A percentile compares a stretch with the other conserved stretches of the same genome.
phyloP scores from a whole-genome alignment of 108 stramenopile genomes.

The Discostella stelligeroides region DNA sequence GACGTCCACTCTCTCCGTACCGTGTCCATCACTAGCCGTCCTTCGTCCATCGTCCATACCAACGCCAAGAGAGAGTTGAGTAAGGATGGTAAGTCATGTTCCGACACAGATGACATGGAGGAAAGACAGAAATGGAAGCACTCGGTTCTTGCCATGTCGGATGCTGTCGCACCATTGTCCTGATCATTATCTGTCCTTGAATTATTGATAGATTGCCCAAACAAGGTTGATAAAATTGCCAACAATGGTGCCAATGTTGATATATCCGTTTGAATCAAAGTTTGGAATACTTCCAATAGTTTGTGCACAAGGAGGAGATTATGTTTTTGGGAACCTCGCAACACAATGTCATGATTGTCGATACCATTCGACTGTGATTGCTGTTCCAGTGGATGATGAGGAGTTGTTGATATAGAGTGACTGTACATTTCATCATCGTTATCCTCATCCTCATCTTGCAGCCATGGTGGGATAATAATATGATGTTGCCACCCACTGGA shows the following conservation, averaged over 20 bases:
- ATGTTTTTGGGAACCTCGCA: too few species aligned
- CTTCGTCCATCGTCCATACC: slow-evolving; percentile 28
- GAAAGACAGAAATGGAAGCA: slow-evolving; percentile 40
- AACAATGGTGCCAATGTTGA: slow-evolving; percentile 38
- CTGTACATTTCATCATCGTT: background rate
- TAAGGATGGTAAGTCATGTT: slow-evolving; percentile 47
- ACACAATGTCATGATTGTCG: too few species aligned
- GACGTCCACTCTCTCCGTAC: slow-evolving; percentile 35
- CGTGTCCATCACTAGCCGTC: slow-evolving; percentile 27
- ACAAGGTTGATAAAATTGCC: slow-evolving; percentile 23
- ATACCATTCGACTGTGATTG: background rate
- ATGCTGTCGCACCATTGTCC: background rate
- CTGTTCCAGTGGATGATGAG: background rate
- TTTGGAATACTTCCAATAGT: slow-evolving; percentile 33
- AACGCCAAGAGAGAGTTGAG: slow-evolving; percentile 36
- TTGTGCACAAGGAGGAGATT: slow-evolving; percentile 1
- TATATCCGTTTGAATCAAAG: slow-evolving; percentile 35
- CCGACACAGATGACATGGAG: slow-evolving; percentile 39
- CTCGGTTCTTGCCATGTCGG: background rate
- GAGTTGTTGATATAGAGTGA: background rate
- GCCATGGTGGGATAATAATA: slow-evolving; percentile 24
- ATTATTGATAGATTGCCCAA: slow-evolving; percentile 7
- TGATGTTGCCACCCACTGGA: background rate
- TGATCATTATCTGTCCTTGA: background rate
- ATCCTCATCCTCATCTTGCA: slow-evolving; percentile 5